Base-by-base conservation (phyloP, 495 filamentous ascomycete species). In the Trichoderma gamsii region DNA sequence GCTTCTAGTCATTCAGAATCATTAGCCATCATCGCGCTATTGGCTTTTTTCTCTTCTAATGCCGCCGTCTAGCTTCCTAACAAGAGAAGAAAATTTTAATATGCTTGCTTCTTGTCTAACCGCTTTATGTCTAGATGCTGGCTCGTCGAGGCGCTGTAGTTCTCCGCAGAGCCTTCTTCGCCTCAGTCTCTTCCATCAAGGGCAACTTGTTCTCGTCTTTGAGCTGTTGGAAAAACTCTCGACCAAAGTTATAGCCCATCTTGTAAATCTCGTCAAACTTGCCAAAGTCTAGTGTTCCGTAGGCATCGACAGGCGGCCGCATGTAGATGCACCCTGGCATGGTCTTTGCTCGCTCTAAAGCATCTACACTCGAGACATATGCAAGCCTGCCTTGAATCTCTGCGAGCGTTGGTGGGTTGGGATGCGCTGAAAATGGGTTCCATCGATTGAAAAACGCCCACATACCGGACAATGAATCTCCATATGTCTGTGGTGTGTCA, bases 231-330 rank as follows among this genome's bases (percentile, higher is more conserved):
- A 99, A 76, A 77, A 87, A 96, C 68, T 89, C 83, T 76, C 88
- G 90, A 21, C 93, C 95, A 79, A 88, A 98, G 41, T 84, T 79
- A 76, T 96, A 97, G 4, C 95, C 96, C 2, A 97, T 82, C 72
- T 88, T 81, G 73, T 94, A 97, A 69, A 99, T 97, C 81, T 98
- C 95, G 69, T 97, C 93, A 77, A 99, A 98, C 76, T 93, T 97
- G 66, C 86, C 90, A 81, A 99, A 99, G 59, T 98, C 96, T 65
- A 99, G 78, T 9, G 95, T 99, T 0, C 93, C 95, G 68, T 96
- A 98, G 7, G 86, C 83, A 73, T 98, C 96, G 67, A 99, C 90
- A 4, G 95, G 95, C 32, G 96, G 96, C 6, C 95, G 85, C 91
- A 98, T 95, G 74, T 98, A 99, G 27, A 94, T 78, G 75, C 93